Percentiles rank a stretch among this genome's conserved stretches.
Conservation (phyloP, 352 stramenopile genomes). For the Phytophthora citrophthora region DNA sequence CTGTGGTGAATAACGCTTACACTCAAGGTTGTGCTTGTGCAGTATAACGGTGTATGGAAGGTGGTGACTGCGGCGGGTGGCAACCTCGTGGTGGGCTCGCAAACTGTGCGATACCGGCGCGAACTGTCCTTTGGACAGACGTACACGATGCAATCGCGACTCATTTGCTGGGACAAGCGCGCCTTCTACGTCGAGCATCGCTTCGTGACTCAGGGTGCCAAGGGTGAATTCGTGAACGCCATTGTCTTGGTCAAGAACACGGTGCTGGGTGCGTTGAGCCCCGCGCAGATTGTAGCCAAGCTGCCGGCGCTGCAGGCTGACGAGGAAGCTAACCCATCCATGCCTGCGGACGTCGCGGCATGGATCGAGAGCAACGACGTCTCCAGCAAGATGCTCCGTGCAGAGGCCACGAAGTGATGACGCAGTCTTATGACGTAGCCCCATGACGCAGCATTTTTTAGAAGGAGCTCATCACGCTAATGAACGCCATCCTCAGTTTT, state of each 20-base stretch:
- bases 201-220: constrained; percentile 61
- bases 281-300: constrained; percentile 68
- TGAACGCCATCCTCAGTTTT: constrained; percentile 28
- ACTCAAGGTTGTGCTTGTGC: neutral
- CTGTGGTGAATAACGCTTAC: neutral
- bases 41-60: constrained; percentile 81
- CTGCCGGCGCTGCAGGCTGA: constrained; percentile 40
- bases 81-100: constrained; percentile 84
- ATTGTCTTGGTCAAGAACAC: constrained; percentile 90
- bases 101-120: constrained; percentile 83
- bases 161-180: constrained; percentile 82
- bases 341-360: constrained; percentile 56
- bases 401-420: constrained; percentile 31
- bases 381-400: constrained; percentile 75
- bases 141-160: constrained; percentile 76
- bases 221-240: constrained; percentile 77
- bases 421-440: neutral
- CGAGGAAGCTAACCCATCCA: constrained; percentile 42
- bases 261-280: constrained; percentile 69
- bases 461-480: constrained; percentile 25
- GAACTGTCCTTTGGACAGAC: constrained; percentile 74
- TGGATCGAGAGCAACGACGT: constrained; percentile 83
- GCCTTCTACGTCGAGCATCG: constrained; percentile 90
- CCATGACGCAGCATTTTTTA: constrained; percentile 10
- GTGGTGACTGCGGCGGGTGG: constrained; percentile 56